phyloP scores from a whole-genome alignment of 2,329 filamentous ascomycete species.

The Xylariaceae sp. region DNA sequence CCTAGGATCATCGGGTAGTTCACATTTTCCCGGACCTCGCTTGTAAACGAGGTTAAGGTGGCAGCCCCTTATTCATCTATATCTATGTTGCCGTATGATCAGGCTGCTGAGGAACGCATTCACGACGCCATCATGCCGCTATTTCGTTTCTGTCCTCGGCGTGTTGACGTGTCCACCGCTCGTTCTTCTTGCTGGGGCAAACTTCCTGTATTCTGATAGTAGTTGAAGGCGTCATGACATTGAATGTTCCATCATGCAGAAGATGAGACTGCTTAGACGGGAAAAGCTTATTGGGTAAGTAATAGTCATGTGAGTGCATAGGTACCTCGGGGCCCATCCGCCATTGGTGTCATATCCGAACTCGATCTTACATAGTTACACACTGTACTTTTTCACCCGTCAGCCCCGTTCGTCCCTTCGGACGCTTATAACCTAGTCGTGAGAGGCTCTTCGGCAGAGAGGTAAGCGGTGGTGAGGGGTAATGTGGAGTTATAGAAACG shows the following conservation, averaged over 20 bases:
- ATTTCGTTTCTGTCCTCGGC: not conserved
- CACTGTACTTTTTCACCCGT: not conserved
- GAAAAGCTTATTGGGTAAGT: not conserved
- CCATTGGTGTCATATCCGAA: not conserved
- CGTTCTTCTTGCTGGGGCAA: not conserved
- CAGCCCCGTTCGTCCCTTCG: not conserved
- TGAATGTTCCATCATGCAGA: not conserved
- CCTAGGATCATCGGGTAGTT: no score
- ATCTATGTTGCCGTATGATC: no score
- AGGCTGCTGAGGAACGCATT: no score
- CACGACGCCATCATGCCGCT: not conserved
- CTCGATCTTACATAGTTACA: not conserved
- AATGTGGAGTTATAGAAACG: not conserved
- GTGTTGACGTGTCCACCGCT: not conserved
- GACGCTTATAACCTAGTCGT: not conserved
- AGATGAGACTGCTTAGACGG: not conserved
- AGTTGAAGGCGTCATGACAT: not conserved
- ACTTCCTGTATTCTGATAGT: not conserved
- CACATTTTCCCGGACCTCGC: no score
- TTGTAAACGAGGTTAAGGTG: no score
- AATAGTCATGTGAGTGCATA: not conserved
- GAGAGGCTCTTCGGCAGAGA: not conserved
- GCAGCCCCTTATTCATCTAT: no score
- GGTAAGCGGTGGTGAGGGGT: not conserved
- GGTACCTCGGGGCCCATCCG: not conserved